A percentile compares a stretch with the other conserved stretches of the same genome.
Evolutionary conservation across 2,329 filamentous ascomycete genomes (phyloP).

Genomic region (Calonectria multiphialidica): DNA sequence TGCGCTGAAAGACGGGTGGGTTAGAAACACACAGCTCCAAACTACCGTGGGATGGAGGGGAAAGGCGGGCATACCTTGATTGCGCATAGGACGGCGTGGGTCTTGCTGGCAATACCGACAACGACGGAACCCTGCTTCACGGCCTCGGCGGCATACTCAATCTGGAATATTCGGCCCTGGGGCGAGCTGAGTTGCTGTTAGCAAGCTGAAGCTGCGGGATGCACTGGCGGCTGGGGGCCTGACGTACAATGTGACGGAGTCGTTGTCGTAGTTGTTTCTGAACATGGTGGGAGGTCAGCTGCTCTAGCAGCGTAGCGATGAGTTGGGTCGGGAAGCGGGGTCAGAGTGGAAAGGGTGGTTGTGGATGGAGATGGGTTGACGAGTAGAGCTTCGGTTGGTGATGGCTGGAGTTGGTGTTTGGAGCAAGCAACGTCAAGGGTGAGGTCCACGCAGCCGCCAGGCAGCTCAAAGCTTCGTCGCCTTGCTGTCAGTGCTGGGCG

Average conservation of each 20-base stretch:
- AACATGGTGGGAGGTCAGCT: constrained; percentile 75
- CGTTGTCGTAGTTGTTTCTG: constrained; percentile 99
- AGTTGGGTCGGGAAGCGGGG: constrained; percentile 18
- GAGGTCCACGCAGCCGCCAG: constrained; percentile 43
- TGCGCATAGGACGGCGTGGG: constrained; percentile 94
- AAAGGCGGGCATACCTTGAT: constrained; percentile 78
- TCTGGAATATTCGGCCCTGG: constrained; percentile 99
- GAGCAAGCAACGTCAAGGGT: constrained; percentile 28
- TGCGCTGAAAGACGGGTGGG: constrained; percentile 73
- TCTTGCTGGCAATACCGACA: constrained; percentile 97
- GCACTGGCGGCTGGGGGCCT: constrained; percentile 20
- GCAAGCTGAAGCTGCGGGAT: constrained; percentile 34
- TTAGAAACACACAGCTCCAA: constrained; percentile 19
- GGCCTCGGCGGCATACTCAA: constrained; percentile 98
- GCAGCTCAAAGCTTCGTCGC: constrained; percentile 54
- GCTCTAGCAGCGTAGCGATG: constrained; percentile 37
- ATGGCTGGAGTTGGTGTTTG: constrained; percentile 37
- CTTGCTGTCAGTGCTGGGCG: constrained; percentile 31
- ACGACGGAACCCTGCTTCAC: constrained; percentile 99
- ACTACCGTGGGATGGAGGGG: constrained; percentile 12
- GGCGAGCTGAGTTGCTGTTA: constrained; percentile 78
- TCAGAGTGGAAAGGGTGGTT: constrained; percentile 15
- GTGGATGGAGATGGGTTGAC: constrained; percentile 30
- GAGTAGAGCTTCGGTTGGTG: constrained; percentile 29
- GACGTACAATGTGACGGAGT: constrained; percentile 97